Conservation (phyloP, 192 early-diverging fungal genomes). For the Podila verticillata region DNA sequence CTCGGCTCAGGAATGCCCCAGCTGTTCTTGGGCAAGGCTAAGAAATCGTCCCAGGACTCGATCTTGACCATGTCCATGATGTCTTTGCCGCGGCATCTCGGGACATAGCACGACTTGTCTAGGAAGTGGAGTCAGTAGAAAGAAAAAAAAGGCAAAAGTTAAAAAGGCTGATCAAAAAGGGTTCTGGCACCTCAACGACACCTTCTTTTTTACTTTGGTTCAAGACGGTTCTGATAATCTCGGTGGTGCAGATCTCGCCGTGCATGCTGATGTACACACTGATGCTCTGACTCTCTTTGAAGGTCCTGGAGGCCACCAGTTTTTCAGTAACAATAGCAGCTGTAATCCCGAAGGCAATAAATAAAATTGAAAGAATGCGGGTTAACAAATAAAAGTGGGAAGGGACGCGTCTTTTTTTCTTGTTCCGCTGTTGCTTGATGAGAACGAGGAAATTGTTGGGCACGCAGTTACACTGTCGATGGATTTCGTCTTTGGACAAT, state of each 20-base stretch:
- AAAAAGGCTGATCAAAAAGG: neutral
- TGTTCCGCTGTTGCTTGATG: too few relatives aligned
- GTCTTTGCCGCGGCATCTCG: constrained; percentile 54
- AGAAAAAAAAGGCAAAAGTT: neutral
- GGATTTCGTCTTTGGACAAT: constrained; percentile 36
- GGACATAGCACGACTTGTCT: constrained; percentile 67
- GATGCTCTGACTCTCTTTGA: constrained; percentile 53
- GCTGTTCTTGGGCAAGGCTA: constrained; percentile 66
- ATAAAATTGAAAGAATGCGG: too few relatives aligned
- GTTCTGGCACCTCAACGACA: neutral
- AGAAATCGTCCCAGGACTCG: constrained; percentile 65
- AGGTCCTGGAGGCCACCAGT: constrained; percentile 41
- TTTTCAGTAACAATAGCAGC: constrained; percentile 51
- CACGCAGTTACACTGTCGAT: constrained; percentile 25
- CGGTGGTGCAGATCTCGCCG: constrained; percentile 58
- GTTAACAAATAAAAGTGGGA: too few relatives aligned
- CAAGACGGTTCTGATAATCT: constrained; percentile 59
- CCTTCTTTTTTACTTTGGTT: constrained; percentile 45
- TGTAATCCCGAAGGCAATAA: too few relatives aligned
- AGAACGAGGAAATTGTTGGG: too few relatives aligned
- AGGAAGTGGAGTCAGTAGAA: neutral
- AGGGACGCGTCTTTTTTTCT: neutral
- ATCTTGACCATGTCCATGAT: constrained; percentile 77
- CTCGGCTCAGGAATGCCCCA: constrained; percentile 77
- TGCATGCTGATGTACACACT: constrained; percentile 66